Base-by-base conservation (phyloP, 2,329 filamentous ascomycete genomes). In the Nemania diffusa region DNA sequence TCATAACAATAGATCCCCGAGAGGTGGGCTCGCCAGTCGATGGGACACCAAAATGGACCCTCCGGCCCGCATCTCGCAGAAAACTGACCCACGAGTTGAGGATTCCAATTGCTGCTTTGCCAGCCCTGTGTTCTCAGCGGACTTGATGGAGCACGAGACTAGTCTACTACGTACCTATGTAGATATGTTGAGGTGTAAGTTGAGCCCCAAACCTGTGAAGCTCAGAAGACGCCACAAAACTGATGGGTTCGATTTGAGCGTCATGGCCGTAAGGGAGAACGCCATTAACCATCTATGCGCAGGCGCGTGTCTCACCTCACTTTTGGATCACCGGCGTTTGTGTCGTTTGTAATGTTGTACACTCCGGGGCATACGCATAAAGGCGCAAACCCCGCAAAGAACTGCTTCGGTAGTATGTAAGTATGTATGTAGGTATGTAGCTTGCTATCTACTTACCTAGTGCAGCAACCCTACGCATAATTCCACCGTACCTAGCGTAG, bases 21-120 rank as follows among this genome's bases (percentile, higher is more conserved):
- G 71, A 70, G 65, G 70, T 70, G 64, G n/a, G 78, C 72, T 78
- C 73, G 80, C 78, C 75, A 78, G 76, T 77, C 76, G 76, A 78
- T 77, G 74, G 71, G 50, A 68, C 65, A 65, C 67, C 60, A 59
- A n/a, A 52, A 66, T 62, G 60, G 64, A 62, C 68, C 57, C 52
- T 73, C 72, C 67, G 71, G 68, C 57, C 72, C 73, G 72, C 67
- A 71, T 67, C 66, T 72, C 70, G 70, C 67, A 74, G 55, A 56
- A 61, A 60, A 61, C 53, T 65, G 57, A 59, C 55, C 63, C 66
- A 72, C 69, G 67, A 72, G 62, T 70, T 71, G 73, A 69, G 72
- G 69, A 69, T 72, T 72, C 70, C 70, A 65, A 68, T 70, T 72
- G 69, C 67, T 62, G 73, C 70, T 70, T 65, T 71, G 71, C 68